phyloP scores from a whole-genome alignment of 139 green algal genomes.

The Chlamydomonas sp. region DNA sequence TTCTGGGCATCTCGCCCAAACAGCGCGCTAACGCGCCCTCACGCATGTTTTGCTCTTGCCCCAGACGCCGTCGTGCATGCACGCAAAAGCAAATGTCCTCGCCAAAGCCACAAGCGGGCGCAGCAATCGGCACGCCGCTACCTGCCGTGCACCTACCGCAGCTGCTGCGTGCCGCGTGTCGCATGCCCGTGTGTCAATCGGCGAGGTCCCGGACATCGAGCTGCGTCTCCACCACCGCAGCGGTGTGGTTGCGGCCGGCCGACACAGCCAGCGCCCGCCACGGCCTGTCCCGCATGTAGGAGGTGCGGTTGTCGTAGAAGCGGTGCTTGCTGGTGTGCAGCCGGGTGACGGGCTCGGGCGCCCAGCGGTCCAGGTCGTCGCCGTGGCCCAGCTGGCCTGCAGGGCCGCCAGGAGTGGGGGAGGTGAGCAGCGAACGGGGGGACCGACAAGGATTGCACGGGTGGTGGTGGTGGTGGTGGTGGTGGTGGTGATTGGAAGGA shows the following conservation, averaged over 20 bases:
- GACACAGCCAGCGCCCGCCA: slow-evolving; percentile 47
- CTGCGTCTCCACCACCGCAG: slow-evolving; percentile 53
- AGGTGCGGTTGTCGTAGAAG: slow-evolving; percentile 49
- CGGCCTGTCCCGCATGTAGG: slow-evolving; percentile 17
- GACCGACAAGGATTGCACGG: background rate
- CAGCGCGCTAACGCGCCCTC: background rate
- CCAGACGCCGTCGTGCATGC: background rate
- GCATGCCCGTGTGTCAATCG: background rate
- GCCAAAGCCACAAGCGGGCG: too few relatives aligned
- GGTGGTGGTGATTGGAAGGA: too few relatives aligned
- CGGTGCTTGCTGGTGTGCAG: slow-evolving; percentile 47
- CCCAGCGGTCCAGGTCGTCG: slow-evolving; percentile 52
- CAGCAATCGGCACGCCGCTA: too few relatives aligned
- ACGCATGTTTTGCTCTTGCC: background rate
- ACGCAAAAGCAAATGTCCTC: too few relatives aligned
- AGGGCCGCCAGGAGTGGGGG: background rate
- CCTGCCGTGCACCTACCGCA: too few relatives aligned
- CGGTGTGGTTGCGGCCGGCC: slow-evolving; percentile 57
- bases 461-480: too few relatives aligned
- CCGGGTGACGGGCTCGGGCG: slow-evolving; percentile 51
- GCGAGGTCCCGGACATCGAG: slow-evolving; percentile 32
- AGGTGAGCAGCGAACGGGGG: background rate
- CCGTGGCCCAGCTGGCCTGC: slow-evolving; percentile 62
- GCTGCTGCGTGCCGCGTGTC: too few relatives aligned
- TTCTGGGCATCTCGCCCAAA: too few relatives aligned